These are phyloP conservation scores for Discostella stelligeroides DNA, from an alignment of 108 stramenopile species.

Conservation along the genomic window DNA sequence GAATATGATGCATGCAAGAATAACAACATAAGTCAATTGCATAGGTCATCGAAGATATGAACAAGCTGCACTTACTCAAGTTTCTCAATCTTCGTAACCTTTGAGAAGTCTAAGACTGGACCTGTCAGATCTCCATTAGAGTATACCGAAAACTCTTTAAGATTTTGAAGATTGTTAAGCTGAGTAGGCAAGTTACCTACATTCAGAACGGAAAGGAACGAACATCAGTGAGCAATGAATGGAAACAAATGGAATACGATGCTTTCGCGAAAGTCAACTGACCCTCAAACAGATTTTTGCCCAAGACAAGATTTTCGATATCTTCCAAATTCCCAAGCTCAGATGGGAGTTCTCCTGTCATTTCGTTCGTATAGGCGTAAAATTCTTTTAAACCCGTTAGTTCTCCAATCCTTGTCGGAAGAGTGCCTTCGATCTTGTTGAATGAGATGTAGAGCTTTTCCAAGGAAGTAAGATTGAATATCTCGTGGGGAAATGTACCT, in stretches of 20 bases:
- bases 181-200: conserved; percentile 46
- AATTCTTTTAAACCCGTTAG: conserved; percentile 49
- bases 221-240: not conserved
- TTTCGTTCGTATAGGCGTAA: conserved; percentile 51
- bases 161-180: conserved; percentile 40
- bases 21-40: not conserved
- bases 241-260: not conserved
- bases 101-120: conserved; percentile 33
- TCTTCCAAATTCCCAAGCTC: conserved; percentile 47
- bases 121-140: conserved; percentile 27
- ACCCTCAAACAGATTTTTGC: conserved; percentile 38
- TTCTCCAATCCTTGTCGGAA: conserved; percentile 48
- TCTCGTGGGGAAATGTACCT: conserved; percentile 59
- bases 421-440: conserved; percentile 55
- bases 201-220: not conserved
- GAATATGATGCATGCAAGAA: not conserved
- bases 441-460: conserved; percentile 59
- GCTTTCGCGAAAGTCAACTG: conserved; percentile 1
- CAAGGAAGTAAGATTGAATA: conserved; percentile 51
- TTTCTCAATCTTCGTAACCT: conserved; percentile 41
- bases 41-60: not conserved
- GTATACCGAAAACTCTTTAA: conserved; percentile 47
- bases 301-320: conserved; percentile 39
- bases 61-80: conserved; percentile 21
- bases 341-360: conserved; percentile 65